Evolutionary conservation across 1,284 basidiomycete genomes (phyloP), one percentile per base, ranked within the genome.

Genomic region (Calocybe gambosa): DNA sequence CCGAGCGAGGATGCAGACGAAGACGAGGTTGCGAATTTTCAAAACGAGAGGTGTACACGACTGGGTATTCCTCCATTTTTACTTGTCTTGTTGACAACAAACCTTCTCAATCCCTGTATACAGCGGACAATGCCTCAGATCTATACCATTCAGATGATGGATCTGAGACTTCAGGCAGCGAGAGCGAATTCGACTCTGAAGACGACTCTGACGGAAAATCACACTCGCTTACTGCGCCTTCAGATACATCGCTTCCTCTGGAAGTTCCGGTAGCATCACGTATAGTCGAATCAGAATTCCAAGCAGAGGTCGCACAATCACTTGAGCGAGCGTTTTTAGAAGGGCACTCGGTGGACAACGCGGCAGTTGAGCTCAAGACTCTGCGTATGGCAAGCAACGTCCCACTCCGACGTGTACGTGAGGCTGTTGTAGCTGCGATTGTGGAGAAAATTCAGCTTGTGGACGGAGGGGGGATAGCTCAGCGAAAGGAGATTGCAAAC

Each of bases 311-410:
- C 40, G 70, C 64, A 13, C 84, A 85, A 52, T 93, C 90, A 13
- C 75, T 95, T 41, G 87, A 90, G 49, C 85, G 93, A 47, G 92
- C 93, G 18, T 93, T 93, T 62, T 74, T 81, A n/a, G 93, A 95
- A 65, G 82, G 78, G 1, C 93, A 95, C 67, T 88, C 86, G 3
- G 80, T 93, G 43, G 92, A 94, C 58, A 92, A 95, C 65, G 91
- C 92, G 0, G 77, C 89, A 0, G 90, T 95, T 55, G 92, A 95
- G 62, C 77, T 95, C 55, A 95, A 94, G 72, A 95, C 92, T 42
- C 75, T 95, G 44, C 83, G 93, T 39, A 95, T 95, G 93, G 90
- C 92, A 35, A 87, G 82, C 55, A 95, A 95, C 60, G 93, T 94
- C 38, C 77, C 87, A 3, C 74, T 93, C 20, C 72, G 73, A 15